Evolutionary conservation across 2,329 filamentous ascomycete genomes (phyloP), one percentile per base, ranked within the genome.

Genomic region (Ophiostoma himal-ulmi): DNA sequence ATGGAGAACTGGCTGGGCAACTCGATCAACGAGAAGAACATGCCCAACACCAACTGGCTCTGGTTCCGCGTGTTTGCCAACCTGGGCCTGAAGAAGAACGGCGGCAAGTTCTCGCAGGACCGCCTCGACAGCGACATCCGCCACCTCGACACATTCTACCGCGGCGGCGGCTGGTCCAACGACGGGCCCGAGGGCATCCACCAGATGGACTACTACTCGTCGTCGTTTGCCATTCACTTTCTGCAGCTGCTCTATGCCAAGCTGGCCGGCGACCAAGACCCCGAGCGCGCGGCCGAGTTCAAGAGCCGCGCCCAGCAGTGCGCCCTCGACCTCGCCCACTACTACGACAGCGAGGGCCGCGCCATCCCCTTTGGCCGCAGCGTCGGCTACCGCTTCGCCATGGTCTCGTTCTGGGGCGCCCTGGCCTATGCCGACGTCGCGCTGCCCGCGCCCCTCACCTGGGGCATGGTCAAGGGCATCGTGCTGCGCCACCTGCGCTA

Each of bases 11-110:
- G 91, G 90, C 81, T 94, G 67, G 90, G 89, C 3, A 91, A 90
- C 74, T 85, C 83, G 37, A 91, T 94, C 78, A 94, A 94, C 76
- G 88, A 90, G 77, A 92, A 92, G 78, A 90, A 90, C 72, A 94
- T 94, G 86, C 86, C 85, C 1, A 85, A 88, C 75, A 87, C 85
- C 26, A 85, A 84, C 73, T 89, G 89, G 90, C 83, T 94, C 4
- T 94, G 91, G 91, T 94, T 94, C 77, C 87, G 91, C 54, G 90
- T 94, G 5, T 94, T 94, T 76, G 91, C 91, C 54, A 94, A 94
- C 75, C 83, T 94, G 0, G 91, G 91, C 0, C 79, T 94, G 44
- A 90, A 90, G 77, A 91, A 89, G 74, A 92, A 93, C 74, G 89
- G 89, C 0, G 91, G 88, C 0, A 85, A 85, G 67, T 92, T 89